Percentiles rank a stretch among this genome's conserved stretches.
phyloP scores from a whole-genome alignment of 108 stramenopile genomes.

The Aureococcus anophagefferens region DNA sequence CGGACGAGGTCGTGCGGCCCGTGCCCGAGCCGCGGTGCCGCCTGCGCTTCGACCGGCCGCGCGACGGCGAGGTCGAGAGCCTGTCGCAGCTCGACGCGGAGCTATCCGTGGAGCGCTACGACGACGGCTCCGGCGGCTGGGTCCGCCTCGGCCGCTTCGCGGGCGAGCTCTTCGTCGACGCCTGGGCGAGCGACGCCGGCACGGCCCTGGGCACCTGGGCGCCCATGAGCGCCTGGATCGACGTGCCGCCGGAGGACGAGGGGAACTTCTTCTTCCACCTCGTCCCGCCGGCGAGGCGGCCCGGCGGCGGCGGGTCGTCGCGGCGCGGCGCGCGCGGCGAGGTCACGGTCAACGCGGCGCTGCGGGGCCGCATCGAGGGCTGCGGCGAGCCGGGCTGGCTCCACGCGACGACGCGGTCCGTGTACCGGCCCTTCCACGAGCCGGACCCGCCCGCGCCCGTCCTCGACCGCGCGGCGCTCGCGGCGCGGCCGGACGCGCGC shows the following conservation, averaged over 20 bases:
- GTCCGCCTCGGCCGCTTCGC: neutral
- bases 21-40: neutral
- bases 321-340: too few species aligned
- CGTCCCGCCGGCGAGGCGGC: neutral
- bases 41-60: neutral
- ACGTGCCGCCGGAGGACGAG: neutral
- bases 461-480: neutral
- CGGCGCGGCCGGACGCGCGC: too few species aligned
- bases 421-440: neutral
- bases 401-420: neutral
- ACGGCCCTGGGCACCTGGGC: neutral
- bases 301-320: neutral
- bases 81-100: neutral
- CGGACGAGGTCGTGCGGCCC: too few species aligned
- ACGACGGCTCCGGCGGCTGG: neutral
- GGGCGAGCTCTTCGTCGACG: neutral
- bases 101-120: neutral
- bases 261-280: neutral
- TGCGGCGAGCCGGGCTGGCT: neutral
- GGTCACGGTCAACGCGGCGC: neutral
- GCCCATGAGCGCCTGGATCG: neutral
- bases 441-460: neutral
- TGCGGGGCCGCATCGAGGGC: neutral
- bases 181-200: neutral
- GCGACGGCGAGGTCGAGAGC: neutral